Base-by-base conservation (phyloP, 2,329 filamentous ascomycete species). In the Aureobasidium lini region DNA sequence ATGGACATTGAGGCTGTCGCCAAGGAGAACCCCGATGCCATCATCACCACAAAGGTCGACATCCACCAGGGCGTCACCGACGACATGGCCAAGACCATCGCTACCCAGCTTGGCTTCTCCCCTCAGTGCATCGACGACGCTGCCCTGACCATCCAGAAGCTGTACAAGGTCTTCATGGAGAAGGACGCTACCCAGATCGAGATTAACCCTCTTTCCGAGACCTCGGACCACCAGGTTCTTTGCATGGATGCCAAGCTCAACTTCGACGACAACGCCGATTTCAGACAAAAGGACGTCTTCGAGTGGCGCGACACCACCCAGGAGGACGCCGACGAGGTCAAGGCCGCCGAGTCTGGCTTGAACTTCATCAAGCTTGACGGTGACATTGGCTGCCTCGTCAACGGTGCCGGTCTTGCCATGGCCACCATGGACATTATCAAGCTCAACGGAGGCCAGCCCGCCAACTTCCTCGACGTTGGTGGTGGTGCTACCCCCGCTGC, bases 351-450 rank as follows among this genome's bases (percentile, higher is more conserved):
- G 83, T 92, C 79, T 67, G 90, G 90, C 70, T 85, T 99, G 67
- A 99, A 99, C 86, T 99, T 99, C 81, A 99, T 99, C 84, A 99
- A 99, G 85, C 88, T 99, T 63, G 94, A 97, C 73, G 94, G 94
- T 74, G 94, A 99, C 75, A 99, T 99, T 74, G 94, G 94, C 77
- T 99, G 94, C 82, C 83, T 97, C 62, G 94, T 99, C 81, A 99
- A 99, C 81, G 94, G 94, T 75, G 94, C 94, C 70, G 94, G 94
- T 80, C 88, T 99, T 67, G 94, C 94, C 78, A 99, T 99, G 94
- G 94, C 94, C 64, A 99, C 94, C 75, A 99, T 99, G 94, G 94
- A 99, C 77, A 97, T 99, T 77, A 99, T 99, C 84, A 97, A 99
- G 86, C 85, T 99, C 64, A 99, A 97, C 79, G 94, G 94, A 68